A percentile compares a stretch with the other conserved stretches of the same genome.
Conservation (phyloP, 306 rosid genomes). For the Rosa rugosa region DNA sequence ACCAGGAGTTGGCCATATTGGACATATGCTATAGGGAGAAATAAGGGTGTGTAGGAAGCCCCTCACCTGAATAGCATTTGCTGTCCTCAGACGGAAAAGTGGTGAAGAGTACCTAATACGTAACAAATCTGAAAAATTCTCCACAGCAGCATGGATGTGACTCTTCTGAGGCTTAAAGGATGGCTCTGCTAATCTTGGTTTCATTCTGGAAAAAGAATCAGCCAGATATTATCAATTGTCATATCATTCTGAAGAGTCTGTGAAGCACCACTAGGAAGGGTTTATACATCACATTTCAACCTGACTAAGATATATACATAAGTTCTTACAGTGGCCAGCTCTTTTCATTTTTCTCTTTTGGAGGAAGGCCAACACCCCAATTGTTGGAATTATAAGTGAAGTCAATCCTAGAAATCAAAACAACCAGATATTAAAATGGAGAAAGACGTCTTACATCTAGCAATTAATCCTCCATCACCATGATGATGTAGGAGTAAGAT, state of each 20-base stretch:
- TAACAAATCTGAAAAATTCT: slow-evolving; percentile 63
- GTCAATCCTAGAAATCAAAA: slow-evolving; percentile 64
- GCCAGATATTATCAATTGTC: slow-evolving; percentile 17
- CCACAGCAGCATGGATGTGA: slow-evolving; percentile 60
- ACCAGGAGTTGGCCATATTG: not conserved
- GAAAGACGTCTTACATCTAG: not conserved
- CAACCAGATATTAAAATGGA: slow-evolving; percentile 20
- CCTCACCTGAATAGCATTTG: slow-evolving; percentile 79
- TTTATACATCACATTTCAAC: slow-evolving; percentile 16
- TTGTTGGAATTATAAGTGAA: slow-evolving; percentile 76
- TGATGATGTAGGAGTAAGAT: not conserved
- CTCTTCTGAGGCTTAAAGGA: slow-evolving; percentile 72
- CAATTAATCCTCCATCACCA: not conserved
- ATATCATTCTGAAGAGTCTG: slow-evolving; percentile 12
- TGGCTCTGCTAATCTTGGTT: slow-evolving; percentile 86
- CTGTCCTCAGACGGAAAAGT: slow-evolving; percentile 82
- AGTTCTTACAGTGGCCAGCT: slow-evolving; percentile 82
- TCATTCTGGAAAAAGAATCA: slow-evolving; percentile 52
- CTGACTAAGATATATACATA: not conserved
- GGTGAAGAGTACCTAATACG: slow-evolving; percentile 91
- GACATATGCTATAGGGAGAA: not conserved
- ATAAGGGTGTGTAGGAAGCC: not conserved
- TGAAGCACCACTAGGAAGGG: slow-evolving; percentile 14
- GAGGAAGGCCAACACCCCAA: slow-evolving; percentile 98
- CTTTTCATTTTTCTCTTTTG: slow-evolving; percentile 75